phyloP scores from a whole-genome alignment of 169 alveolate genomes.

The Plasmodium coatneyi region DNA sequence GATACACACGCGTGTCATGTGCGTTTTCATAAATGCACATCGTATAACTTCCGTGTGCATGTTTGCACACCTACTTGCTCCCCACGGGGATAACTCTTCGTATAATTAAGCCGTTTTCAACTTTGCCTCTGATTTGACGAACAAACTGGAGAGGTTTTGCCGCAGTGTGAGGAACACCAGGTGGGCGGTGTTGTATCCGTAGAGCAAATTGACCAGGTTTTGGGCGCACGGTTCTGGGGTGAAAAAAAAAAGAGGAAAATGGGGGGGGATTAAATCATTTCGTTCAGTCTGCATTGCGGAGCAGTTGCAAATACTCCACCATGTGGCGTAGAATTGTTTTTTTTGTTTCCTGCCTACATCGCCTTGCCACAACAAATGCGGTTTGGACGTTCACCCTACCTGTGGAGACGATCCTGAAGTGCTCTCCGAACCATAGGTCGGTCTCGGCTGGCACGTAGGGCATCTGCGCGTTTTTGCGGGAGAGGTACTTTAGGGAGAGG shows the following conservation, averaged over 20 bases:
- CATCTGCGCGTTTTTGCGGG: not conserved
- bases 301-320: not conserved
- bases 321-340: not conserved
- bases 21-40: not conserved
- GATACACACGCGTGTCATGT: not conserved
- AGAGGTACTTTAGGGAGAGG: not conserved
- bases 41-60: too few species aligned
- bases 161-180: constrained; percentile 20
- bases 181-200: constrained; percentile 41
- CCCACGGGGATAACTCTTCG: not conserved
- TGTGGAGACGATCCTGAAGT: not conserved
- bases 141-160: constrained; percentile 7
- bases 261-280: not conserved
- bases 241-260: not conserved
- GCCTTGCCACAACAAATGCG: not conserved
- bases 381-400: not conserved
- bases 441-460: not conserved
- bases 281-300: not conserved
- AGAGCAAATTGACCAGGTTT: constrained; percentile 1
- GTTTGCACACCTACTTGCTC: not conserved
- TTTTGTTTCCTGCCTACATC: not conserved
- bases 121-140: not conserved
- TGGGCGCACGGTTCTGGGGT: constrained; percentile 14
- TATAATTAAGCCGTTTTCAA: not conserved
- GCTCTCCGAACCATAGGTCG: not conserved